A percentile compares a stretch with the other conserved stretches of the same genome.
phyloP scores from a whole-genome alignment of 805 yeast genomes.

The Yamadazyma kitorensis region DNA sequence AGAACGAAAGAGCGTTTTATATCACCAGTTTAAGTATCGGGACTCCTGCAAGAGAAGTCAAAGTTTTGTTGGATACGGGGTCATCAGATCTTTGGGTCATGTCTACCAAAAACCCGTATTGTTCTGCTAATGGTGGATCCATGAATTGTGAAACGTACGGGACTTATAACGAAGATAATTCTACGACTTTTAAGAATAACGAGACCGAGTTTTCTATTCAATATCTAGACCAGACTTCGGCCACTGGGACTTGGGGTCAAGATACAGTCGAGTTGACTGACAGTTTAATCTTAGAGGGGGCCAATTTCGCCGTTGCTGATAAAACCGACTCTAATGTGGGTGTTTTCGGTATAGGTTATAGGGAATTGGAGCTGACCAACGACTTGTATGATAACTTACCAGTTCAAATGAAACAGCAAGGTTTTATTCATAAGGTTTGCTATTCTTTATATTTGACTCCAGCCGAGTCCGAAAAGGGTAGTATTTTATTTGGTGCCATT shows the following conservation, averaged over 20 bases:
- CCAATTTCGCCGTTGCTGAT: constrained; percentile 20
- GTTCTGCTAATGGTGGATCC: constrained; percentile 20
- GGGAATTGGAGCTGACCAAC: constrained; percentile 10
- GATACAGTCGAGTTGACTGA: constrained; percentile 17
- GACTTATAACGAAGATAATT: constrained; percentile 31
- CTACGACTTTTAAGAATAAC: constrained; percentile 31
- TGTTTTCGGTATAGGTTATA: constrained; percentile 20
- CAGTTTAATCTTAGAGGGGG: constrained; percentile 12
- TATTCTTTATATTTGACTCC: constrained; percentile 38
- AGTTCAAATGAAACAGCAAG: constrained; percentile 30
- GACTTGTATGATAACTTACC: constrained; percentile 34
- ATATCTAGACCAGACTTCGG: constrained; percentile 49
- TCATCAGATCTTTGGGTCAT: constrained; percentile 44
- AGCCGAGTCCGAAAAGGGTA: constrained; percentile 20
- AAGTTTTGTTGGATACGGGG: constrained; percentile 40
- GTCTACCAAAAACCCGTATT: constrained; percentile 25
- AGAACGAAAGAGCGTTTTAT: constrained; percentile 29
- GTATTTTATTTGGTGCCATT: constrained; percentile 32
- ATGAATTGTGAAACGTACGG: constrained; percentile 28
- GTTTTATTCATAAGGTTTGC: constrained; percentile 31
- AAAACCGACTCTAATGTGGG: constrained; percentile 19
- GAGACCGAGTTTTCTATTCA: constrained; percentile 39
- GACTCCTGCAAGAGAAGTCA: constrained; percentile 23
- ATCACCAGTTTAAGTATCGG: constrained; percentile 28
- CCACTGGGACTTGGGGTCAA: constrained; percentile 24